Conservation (phyloP, 83 land plant species). For the Thuja plicata region DNA sequence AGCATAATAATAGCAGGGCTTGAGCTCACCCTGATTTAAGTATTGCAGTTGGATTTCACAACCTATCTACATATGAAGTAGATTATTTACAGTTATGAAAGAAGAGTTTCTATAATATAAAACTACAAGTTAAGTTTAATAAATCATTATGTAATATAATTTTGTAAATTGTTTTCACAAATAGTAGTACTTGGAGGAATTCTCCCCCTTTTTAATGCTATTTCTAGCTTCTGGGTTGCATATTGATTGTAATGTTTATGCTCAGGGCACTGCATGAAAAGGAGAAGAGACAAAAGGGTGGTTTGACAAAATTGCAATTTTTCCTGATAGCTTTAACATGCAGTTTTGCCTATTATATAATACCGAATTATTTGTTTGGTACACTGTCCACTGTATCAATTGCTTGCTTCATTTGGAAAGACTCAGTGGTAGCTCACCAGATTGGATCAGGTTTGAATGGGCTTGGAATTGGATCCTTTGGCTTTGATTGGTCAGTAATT, state of each 20-base stretch:
- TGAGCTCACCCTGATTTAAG: too few relatives aligned
- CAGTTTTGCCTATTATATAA: conserved; percentile 39
- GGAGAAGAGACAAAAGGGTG: conserved; percentile 14
- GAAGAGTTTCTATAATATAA: conserved; percentile 29
- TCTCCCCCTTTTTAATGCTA: not conserved
- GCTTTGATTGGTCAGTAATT: conserved; percentile 25
- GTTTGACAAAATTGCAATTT: conserved; percentile 32
- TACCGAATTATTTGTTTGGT: conserved; percentile 36
- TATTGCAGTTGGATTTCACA: too few relatives aligned
- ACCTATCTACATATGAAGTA: too few relatives aligned
- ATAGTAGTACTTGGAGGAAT: not conserved
- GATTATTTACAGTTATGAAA: conserved; percentile 6
- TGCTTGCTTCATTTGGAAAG: conserved; percentile 43
- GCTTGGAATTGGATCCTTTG: conserved; percentile 27
- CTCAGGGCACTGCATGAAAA: conserved; percentile 66
- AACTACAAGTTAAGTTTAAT: not conserved
- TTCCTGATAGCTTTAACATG: conserved; percentile 22
- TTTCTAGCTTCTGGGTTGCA: not conserved
- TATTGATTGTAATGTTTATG: conserved; percentile 19
- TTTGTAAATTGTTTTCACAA: not conserved
- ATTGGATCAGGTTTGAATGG: conserved; percentile 39
- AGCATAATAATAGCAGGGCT: too few relatives aligned
- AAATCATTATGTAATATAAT: too few relatives aligned
- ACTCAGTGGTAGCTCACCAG: conserved; percentile 39
- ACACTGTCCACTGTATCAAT: conserved; percentile 32